Evolutionary conservation across 148 eudicot species (phyloP), one percentile per base, ranked within the genome.

Genomic region (Nyssa sinensis): DNA sequence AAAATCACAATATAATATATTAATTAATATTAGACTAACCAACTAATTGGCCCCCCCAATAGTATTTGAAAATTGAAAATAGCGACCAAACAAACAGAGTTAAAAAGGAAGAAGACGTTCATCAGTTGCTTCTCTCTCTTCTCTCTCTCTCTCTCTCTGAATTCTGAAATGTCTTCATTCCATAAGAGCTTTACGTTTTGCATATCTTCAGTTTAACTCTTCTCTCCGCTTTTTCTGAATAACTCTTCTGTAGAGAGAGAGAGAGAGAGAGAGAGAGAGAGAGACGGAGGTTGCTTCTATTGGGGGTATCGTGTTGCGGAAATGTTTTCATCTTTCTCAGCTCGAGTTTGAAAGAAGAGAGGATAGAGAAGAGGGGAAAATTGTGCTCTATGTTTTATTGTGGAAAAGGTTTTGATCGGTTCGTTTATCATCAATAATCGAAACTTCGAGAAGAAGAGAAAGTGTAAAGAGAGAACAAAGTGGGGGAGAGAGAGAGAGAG

Each of bases 331-430:
- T 51, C 16, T 51, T n/a, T 51, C 3, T 51, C 2, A 51, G 23
- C 21, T 51, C 58, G 21, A 49, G 7, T 13, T 49, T 7, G 57
- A 49, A 19, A 49, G n/a, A n/a, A n/a, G n/a, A n/a, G n/a, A n/a
- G n/a, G n/a, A n/a, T n/a, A n/a, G 21, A 61, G 19, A 16, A 17
- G 28, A 32, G 67, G 17, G 68, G 33, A 63, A 69, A 53, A 70
- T 74, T 78, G 2, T 49, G 70, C 9, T 64, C 75, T n/a, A 33
- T 76, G 32, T 32, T 75, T 58, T 79, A 75, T 58, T 79, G 83
- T 28, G 74, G 75, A 62, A 72, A 73, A 66, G 82, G 80, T 76
- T 83, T 73, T 21, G 75, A 76, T 76, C 59, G 59, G 59, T 55
- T 3, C 19, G 59, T 55, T 55, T 5, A n/a, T n/a, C 23, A 55